Evolutionary conservation across 2,329 filamentous ascomycete species (phyloP).

Genomic region (Pseudocercospora fijiensis): DNA sequence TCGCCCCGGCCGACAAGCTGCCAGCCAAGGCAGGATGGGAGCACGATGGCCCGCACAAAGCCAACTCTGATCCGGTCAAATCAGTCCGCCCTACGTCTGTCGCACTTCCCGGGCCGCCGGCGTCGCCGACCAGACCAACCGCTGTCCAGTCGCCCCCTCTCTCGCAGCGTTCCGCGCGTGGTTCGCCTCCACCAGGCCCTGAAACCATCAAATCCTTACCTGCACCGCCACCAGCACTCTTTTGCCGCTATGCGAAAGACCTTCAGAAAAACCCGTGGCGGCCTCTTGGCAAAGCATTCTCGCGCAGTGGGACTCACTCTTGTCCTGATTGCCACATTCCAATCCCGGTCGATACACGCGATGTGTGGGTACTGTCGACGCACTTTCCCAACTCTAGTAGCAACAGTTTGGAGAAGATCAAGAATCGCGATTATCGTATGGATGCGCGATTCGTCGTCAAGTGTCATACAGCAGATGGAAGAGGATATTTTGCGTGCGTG

Average conservation of each 20-base stretch:
- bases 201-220: constrained; percentile 20
- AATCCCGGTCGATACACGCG: constrained; percentile 28
- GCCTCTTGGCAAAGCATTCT: constrained; percentile 22
- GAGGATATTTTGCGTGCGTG: constrained; percentile 26
- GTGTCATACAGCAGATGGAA: constrained; percentile 25
- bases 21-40: not conserved
- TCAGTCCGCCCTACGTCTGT: constrained; percentile 7
- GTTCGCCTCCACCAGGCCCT: constrained; percentile 8
- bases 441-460: constrained; percentile 28
- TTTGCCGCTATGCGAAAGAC: constrained; percentile 25
- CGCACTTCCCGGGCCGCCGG: constrained; percentile 10
- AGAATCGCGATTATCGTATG: constrained; percentile 24
- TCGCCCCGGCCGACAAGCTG: not conserved
- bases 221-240: constrained; percentile 16
- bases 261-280: constrained; percentile 16
- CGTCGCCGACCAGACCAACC: constrained; percentile 7
- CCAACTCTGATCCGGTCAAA: constrained; percentile 7
- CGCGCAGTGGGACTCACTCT: constrained; percentile 19
- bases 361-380: constrained; percentile 28
- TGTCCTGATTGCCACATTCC: constrained; percentile 26
- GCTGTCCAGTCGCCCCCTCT: constrained; percentile 1
- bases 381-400: constrained; percentile 9
- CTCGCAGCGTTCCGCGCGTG: constrained; percentile 7
- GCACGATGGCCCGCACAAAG: not conserved
- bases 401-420: constrained; percentile 7